Evolutionary conservation across 2,329 filamentous ascomycete species (phyloP), one percentile per base, ranked within the genome.

Genomic region (Colletotrichum lini): DNA sequence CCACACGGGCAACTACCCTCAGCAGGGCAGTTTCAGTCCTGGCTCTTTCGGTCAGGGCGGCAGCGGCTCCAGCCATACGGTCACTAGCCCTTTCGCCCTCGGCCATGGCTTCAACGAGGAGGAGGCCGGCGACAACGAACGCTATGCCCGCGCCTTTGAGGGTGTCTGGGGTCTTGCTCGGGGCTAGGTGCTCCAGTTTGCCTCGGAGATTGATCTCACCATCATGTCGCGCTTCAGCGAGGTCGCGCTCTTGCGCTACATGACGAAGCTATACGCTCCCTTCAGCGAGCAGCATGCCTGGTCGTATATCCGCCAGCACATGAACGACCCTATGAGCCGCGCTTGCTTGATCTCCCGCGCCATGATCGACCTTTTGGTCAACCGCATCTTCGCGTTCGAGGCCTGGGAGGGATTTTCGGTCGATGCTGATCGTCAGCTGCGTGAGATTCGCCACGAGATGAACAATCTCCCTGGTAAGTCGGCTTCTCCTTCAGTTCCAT

Each of bases 321-420:
- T 84, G 26, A 79, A 79, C 64, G 80, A 82, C 26, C 78, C 79
- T 44, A 80, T 81, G 66, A 79, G 81, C 59, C 84, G 84, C 75
- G 79, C 80, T 3, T 84, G 82, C 72, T 78, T 84, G n/a, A 80
- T 84, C 18, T 83, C 83, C 2, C 80, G 83, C 8, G 78, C 84
- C 70, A 78, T 84, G 23, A 79, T 84, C 40, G 82, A 84, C 74
- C 84, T 81, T 65, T 78, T 84, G 50, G 82, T 84, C 65, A 82
- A 82, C 70, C 78, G 81, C 3, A 80, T 84, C 49, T 83, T 83
- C 81, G 79, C 80, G 2, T 78, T 80, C 6, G 77, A 78, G 42
- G 82, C 82, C 7, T 84, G 83, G 83, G 77, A 77, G 62, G 81
- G 81, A 23, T 79, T 80, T 6, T 81, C 83, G 65, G 73, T 71